Conservation (phyloP, 2,329 filamentous ascomycete genomes). For the Clarireedia homoeocarpa region DNA sequence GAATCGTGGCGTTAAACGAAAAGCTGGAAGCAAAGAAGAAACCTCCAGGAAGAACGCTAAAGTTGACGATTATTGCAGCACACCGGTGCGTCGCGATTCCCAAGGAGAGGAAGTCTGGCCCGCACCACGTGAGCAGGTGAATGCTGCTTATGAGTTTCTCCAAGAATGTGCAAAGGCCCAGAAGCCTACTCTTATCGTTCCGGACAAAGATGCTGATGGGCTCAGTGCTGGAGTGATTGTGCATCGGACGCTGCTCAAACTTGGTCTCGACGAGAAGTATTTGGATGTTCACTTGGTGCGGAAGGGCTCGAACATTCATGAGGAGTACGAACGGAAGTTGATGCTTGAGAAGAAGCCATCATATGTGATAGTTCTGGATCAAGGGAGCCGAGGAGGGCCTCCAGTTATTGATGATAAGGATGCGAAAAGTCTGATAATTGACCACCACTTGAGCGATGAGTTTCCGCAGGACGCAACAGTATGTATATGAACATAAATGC, state of each 20-base stretch:
- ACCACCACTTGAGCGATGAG: slow-evolving; percentile 52
- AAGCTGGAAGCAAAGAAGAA: slow-evolving; percentile 8
- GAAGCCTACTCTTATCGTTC: slow-evolving; percentile 50
- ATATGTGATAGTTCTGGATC: slow-evolving; percentile 58
- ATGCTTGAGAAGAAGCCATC: slow-evolving; percentile 44
- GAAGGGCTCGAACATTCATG: slow-evolving; percentile 53
- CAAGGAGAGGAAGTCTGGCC: slow-evolving; percentile 45
- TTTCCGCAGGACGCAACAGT: slow-evolving; percentile 41
- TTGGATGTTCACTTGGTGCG: slow-evolving; percentile 51
- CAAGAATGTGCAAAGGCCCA: slow-evolving; percentile 44
- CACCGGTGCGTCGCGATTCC: slow-evolving; percentile 7
- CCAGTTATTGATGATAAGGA: slow-evolving; percentile 44
- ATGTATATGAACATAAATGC: neutral
- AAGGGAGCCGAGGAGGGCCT: slow-evolving; percentile 49
- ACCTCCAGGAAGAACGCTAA: slow-evolving; percentile 13
- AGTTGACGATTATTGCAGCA: slow-evolving; percentile 22
- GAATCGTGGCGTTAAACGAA: slow-evolving; percentile 16
- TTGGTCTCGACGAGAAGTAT: slow-evolving; percentile 45
- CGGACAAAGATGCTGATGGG: slow-evolving; percentile 64
- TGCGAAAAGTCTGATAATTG: slow-evolving; percentile 48
- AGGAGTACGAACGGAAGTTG: slow-evolving; percentile 40
- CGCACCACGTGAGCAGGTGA: slow-evolving; percentile 47
- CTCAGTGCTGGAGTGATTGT: slow-evolving; percentile 57
- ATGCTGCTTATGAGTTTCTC: slow-evolving; percentile 48
- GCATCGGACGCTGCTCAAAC: slow-evolving; percentile 47